These are phyloP conservation scores for Claviceps spartinae DNA, from an alignment of 2,329 filamentous ascomycete species.

Conservation along the genomic window DNA sequence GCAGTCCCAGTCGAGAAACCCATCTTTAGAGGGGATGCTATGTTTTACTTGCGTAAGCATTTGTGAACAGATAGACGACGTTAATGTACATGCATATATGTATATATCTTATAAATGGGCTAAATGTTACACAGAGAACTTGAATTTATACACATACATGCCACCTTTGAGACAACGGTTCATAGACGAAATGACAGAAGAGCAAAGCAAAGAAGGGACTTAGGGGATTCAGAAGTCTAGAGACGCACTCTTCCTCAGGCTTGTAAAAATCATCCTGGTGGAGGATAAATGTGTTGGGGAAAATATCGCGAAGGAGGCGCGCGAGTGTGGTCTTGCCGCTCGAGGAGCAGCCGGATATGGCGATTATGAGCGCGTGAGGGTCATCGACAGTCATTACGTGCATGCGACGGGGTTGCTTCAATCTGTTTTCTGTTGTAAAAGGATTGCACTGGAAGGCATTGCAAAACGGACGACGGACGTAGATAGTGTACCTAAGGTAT, in stretches of 20 bases:
- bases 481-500: too few relatives aligned
- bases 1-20: slow-evolving; percentile 84
- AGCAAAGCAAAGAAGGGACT: too few relatives aligned
- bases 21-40: slow-evolving; percentile 42
- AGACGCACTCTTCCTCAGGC: slow-evolving; percentile 53
- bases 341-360: slow-evolving; percentile 79
- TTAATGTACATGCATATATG: background rate
- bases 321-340: slow-evolving; percentile 93
- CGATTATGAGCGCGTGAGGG: slow-evolving; percentile 49
- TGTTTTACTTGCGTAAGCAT: background rate
- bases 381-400: slow-evolving; percentile 17
- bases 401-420: too few relatives aligned
- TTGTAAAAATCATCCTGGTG: slow-evolving; percentile 96
- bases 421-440: too few relatives aligned
- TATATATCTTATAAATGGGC: background rate
- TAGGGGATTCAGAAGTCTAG: too few relatives aligned
- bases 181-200: too few relatives aligned
- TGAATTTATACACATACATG: background rate
- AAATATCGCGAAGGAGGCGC: slow-evolving; percentile 68
- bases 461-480: too few relatives aligned
- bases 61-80: background rate
- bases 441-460: too few relatives aligned
- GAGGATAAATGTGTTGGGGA: slow-evolving; percentile 66
- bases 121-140: background rate
- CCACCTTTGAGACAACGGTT: too few relatives aligned